phyloP scores from a whole-genome alignment of 768 basidiomycete genomes.

The Xerocomellus amylosporus region DNA sequence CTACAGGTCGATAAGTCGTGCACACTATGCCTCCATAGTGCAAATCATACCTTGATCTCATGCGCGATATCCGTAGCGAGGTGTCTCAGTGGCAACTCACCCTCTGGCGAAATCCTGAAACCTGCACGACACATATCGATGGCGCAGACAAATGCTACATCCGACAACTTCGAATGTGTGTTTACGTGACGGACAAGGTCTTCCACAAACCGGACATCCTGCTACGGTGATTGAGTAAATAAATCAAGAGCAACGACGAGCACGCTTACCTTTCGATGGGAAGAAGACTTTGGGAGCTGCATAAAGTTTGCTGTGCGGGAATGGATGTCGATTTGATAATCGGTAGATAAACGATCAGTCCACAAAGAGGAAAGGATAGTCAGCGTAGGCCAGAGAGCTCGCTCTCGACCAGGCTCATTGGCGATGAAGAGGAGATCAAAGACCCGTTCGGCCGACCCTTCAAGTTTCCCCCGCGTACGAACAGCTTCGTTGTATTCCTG shows the following conservation, averaged over 20 bases:
- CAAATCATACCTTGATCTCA: conserved; percentile 64
- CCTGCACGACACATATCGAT: conserved; percentile 73
- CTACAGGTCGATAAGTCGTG: conserved; percentile 12
- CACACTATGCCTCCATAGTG: conserved; percentile 19
- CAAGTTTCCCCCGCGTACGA: conserved; percentile 58
- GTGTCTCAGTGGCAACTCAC: conserved; percentile 60
- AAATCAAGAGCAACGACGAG: background rate
- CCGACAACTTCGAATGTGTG: conserved; percentile 54
- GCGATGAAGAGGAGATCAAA: conserved; percentile 73
- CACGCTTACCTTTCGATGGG: conserved; percentile 29
- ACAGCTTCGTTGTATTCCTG: conserved; percentile 75
- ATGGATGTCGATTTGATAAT: conserved; percentile 45
- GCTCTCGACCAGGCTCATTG: conserved; percentile 41
- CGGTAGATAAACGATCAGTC: conserved; percentile 65
- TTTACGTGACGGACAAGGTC: conserved; percentile 58
- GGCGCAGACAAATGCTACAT: conserved; percentile 67
- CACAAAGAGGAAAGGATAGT: conserved; percentile 71
- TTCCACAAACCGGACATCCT: conserved; percentile 59
- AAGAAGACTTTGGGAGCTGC: conserved; percentile 29
- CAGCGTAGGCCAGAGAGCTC: conserved; percentile 78
- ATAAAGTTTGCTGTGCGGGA: conserved; percentile 31
- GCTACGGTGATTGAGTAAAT: conserved; percentile 6
- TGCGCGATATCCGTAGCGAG: conserved; percentile 73
- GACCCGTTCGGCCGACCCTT: conserved; percentile 81
- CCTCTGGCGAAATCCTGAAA: conserved; percentile 52